Conservation (phyloP, 108 stramenopile genomes). For the Skeletonema menzelii region DNA sequence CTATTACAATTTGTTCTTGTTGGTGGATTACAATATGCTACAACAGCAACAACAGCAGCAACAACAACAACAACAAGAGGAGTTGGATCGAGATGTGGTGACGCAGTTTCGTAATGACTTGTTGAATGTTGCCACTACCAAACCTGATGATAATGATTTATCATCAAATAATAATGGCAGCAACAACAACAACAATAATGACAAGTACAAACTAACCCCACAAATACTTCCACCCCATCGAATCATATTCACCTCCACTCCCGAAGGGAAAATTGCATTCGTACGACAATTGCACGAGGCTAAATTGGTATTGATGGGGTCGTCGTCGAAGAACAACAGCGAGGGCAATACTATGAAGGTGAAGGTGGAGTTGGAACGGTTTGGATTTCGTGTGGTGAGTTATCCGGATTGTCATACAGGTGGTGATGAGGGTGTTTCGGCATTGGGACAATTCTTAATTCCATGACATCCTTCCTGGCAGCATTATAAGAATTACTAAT, state of each 20-base stretch:
- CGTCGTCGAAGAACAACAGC: slow-evolving; percentile 16
- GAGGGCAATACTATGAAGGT: slow-evolving; percentile 15
- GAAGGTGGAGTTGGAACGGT: slow-evolving; percentile 30
- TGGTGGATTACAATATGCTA: slow-evolving; percentile 24
- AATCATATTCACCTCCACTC: slow-evolving; percentile 17
- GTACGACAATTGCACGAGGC: slow-evolving; percentile 26
- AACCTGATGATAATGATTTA: too few species aligned
- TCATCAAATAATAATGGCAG: not conserved
- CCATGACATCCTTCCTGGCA: not conserved
- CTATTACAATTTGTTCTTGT: slow-evolving; percentile 41
- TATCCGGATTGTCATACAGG: slow-evolving; percentile 11
- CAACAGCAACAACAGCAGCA: not conserved
- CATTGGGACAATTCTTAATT: slow-evolving; percentile 33
- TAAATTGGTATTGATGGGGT: slow-evolving; percentile 11
- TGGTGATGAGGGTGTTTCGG: slow-evolving; percentile 10
- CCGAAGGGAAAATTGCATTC: slow-evolving; percentile 30
- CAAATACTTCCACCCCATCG: slow-evolving; percentile 36
- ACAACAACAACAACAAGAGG: not conserved
- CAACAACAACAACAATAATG: not conserved
- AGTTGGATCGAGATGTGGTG: not conserved
- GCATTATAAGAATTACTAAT: too few species aligned
- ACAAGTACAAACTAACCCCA: not conserved
- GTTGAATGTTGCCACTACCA: not conserved
- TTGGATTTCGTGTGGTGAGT: slow-evolving; percentile 35
- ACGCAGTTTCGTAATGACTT: slow-evolving; percentile 20